These are phyloP conservation scores for Leonotis leonurus DNA, from an alignment of 257 asterid genomes.

Conservation along the genomic window DNA sequence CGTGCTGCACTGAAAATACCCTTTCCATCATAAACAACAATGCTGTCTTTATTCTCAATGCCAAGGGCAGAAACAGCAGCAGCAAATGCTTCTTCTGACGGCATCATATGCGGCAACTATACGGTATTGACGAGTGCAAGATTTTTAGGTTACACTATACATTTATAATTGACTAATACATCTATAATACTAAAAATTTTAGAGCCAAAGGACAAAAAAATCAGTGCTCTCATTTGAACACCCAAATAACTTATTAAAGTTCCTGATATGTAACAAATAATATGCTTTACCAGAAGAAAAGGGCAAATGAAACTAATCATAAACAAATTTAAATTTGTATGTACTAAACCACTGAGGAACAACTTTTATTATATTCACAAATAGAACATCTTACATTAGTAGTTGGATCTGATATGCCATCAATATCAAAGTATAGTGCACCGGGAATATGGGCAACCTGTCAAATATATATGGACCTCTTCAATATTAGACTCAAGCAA, in stretches of 20 bases:
- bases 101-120: conserved; percentile 98
- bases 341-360: neutral
- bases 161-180: neutral
- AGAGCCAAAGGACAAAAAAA: neutral
- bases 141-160: neutral
- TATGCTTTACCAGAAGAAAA: neutral
- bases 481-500: neutral
- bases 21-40: conserved; percentile 96
- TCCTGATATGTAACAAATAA: neutral
- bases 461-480: conserved; percentile 5
- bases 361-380: neutral
- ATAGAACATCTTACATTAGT: conserved; percentile 53
- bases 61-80: conserved; percentile 99
- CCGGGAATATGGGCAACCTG: conserved; percentile 99
- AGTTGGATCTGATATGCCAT: conserved; percentile 72
- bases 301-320: neutral
- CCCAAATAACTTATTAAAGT: neutral
- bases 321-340: neutral
- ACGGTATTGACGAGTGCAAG: conserved; percentile 5
- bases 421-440: conserved; percentile 86
- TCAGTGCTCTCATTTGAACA: neutral
- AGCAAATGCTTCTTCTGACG: conserved; percentile 94
- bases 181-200: neutral
- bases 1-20: conserved; percentile 99
- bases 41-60: conserved; percentile 76